These are phyloP conservation scores for Mortierella sp. DNA, from an alignment of 371 early-diverging fungal species.

Conservation along the genomic window DNA sequence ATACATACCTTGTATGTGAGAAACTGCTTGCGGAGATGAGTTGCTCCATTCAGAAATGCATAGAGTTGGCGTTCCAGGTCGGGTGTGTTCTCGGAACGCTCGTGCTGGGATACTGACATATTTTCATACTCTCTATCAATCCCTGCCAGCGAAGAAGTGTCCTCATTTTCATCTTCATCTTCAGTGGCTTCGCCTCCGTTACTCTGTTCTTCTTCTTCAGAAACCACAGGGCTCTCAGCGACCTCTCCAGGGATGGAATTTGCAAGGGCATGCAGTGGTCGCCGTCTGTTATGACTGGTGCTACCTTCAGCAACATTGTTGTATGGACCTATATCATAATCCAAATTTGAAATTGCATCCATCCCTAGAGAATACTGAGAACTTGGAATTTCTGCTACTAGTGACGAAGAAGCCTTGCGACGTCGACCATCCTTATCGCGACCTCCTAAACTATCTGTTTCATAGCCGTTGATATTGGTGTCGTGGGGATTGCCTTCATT, in stretches of 20 bases:
- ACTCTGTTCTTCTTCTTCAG: constrained; percentile 13
- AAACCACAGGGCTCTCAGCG: constrained; percentile 2
- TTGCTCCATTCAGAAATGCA: constrained; percentile 23
- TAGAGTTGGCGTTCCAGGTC: constrained; percentile 28
- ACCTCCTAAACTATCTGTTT: no score
- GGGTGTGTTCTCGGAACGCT: not conserved
- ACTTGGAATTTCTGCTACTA: not conserved
- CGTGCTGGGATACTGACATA: constrained; percentile 60
- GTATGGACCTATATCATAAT: not conserved
- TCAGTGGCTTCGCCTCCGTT: constrained; percentile 45
- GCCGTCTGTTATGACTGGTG: not conserved
- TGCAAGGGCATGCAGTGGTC: not conserved
- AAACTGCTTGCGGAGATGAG: constrained; percentile 29
- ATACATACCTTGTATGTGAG: constrained; percentile 41
- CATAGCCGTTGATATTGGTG: no score
- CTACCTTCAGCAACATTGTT: not conserved
- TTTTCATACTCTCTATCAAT: not conserved
- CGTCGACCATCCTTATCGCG: no score
- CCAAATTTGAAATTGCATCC: not conserved
- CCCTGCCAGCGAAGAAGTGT: not conserved
- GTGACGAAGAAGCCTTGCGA: not conserved
- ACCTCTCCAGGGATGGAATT: constrained; percentile 21
- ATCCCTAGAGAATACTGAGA: constrained; percentile 1
- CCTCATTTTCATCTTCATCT: constrained; percentile 39
- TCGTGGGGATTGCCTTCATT: not conserved